Evolutionary conservation across 352 stramenopile species (phyloP), one percentile per base, ranked within the genome.

Genomic region (Pythium folliculosum): DNA sequence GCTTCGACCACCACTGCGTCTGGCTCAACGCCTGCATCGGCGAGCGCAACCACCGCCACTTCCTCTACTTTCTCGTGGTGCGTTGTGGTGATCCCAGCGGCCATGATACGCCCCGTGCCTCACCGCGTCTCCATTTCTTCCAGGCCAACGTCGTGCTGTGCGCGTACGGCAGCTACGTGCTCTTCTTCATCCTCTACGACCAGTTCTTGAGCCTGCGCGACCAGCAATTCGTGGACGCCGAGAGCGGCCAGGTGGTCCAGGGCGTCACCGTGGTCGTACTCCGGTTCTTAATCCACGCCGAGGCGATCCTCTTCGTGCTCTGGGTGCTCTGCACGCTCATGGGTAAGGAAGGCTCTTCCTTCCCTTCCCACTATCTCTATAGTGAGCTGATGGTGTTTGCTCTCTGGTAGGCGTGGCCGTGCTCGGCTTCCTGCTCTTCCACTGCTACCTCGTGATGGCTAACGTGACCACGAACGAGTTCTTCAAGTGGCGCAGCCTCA

Each of bases 401-500:
- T 58, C 5, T 47, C 10, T 25, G 10, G 17, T 56, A 86, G 78
- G 78, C 6, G 57, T 79, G 5, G 78, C 69, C 3, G 65, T 89
- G 6, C 19, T 82, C 3, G 60, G 62, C 17, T 90, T 92, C 66
- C 75, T 69, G 38, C 51, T 55, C 19, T 92, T 89, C 57, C 81
- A 90, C 27, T 70, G 75, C 54, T 85, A 80, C 30, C 62, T 92
- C 32, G 76, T 88, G 17, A 71, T 68, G 25, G 74, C 25, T 32
- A 90, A 92, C 65, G 62, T 65, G 22, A 92, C 84, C 10, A 92
- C 84, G 2, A 92, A 90, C 64, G 84, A 90, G 56, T 90, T 90
- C 45, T 90, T 90, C 73, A 92, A 90, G 61, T 69, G 75, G n/a
- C 67, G 75, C 37, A 57, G 60, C 17, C 67, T 82, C n/a, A 49